These are phyloP conservation scores for Theobroma cacao DNA, from an alignment of 345 rosid genomes.

Conservation along the genomic window DNA sequence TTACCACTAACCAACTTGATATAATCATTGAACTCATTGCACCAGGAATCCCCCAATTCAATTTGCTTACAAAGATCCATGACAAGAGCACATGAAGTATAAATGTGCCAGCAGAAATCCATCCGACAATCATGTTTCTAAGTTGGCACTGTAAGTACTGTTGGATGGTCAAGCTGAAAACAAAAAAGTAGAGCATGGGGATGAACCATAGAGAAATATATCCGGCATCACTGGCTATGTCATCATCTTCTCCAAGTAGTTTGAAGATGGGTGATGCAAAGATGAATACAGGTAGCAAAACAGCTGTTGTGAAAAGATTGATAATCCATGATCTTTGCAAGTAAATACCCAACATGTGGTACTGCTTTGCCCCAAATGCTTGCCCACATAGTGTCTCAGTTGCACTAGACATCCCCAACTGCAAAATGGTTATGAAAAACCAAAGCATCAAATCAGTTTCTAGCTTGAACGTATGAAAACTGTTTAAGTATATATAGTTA, in stretches of 20 bases:
- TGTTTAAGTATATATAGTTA: too few relatives aligned
- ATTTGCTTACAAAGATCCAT: constrained; percentile 38
- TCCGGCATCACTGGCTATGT: constrained; percentile 9
- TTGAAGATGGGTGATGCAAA: constrained; percentile 17
- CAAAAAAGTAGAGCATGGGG: constrained; percentile 4
- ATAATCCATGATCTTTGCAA: constrained; percentile 51
- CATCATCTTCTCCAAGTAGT: constrained; percentile 9
- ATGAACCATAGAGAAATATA: constrained; percentile 15
- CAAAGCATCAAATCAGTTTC: not conserved
- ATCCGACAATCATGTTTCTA: constrained; percentile 38
- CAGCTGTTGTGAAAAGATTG: constrained; percentile 6
- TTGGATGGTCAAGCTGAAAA: constrained; percentile 2
- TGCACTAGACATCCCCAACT: constrained; percentile 23
- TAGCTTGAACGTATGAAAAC: not conserved
- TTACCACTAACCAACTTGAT: constrained; percentile 34
- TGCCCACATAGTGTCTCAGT: constrained; percentile 34
- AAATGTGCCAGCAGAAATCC: constrained; percentile 32
- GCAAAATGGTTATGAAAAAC: not conserved
- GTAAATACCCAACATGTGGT: constrained; percentile 44
- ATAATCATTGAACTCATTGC: constrained; percentile 47
- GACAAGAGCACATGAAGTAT: constrained; percentile 40
- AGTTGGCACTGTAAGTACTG: constrained; percentile 21
- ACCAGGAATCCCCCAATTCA: constrained; percentile 48
- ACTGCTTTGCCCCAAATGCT: constrained; percentile 51
- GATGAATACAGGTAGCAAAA: constrained; percentile 4